Percentiles rank a stretch among this genome's conserved stretches.
phyloP scores from a whole-genome alignment of 352 stramenopile genomes.

The Globisporangium recalcitrans region DNA sequence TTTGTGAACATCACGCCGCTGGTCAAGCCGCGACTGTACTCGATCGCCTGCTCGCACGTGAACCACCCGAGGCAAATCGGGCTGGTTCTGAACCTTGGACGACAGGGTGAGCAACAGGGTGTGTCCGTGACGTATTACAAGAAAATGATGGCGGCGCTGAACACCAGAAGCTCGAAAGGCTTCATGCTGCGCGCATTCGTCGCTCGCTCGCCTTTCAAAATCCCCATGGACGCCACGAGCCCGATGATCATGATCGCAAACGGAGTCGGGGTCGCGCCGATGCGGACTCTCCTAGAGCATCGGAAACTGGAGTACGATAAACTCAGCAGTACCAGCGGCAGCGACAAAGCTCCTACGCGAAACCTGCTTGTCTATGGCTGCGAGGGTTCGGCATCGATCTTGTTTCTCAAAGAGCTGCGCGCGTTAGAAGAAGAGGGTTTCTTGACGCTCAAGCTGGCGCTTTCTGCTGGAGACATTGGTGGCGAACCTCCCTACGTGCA shows the following conservation, averaged over 20 bases:
- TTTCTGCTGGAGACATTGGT: slow-evolving; percentile 12
- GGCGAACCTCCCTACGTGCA: slow-evolving; percentile 22
- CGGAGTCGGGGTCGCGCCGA: slow-evolving; percentile 90
- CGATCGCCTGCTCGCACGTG: slow-evolving; percentile 87
- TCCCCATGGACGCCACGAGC: slow-evolving; percentile 60
- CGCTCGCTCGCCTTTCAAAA: slow-evolving; percentile 84
- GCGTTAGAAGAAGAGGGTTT: slow-evolving; percentile 26
- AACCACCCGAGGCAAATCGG: slow-evolving; percentile 69
- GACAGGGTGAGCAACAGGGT: slow-evolving; percentile 27
- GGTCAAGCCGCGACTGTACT: slow-evolving; percentile 91
- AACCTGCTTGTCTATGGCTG: slow-evolving; percentile 34
- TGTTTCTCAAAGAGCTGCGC: slow-evolving; percentile 33
- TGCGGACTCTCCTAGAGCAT: slow-evolving; percentile 40
- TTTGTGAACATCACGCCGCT: slow-evolving; percentile 80
- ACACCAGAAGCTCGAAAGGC: slow-evolving; percentile 28
- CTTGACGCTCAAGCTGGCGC: slow-evolving; percentile 24
- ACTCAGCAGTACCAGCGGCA: neutral
- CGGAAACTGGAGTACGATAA: slow-evolving; percentile 18
- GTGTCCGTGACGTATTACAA: slow-evolving; percentile 25
- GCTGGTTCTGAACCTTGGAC: slow-evolving; percentile 87
- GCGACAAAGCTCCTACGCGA: slow-evolving; percentile 5
- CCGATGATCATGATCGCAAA: slow-evolving; percentile 91
- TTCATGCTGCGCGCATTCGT: slow-evolving; percentile 87
- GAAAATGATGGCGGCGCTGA: neutral
- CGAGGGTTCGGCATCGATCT: slow-evolving; percentile 20